A percentile compares a stretch with the other conserved stretches of the same genome.
phyloP scores from a whole-genome alignment of 164 flowering plant species.

The Stephania yunnanensis region DNA sequence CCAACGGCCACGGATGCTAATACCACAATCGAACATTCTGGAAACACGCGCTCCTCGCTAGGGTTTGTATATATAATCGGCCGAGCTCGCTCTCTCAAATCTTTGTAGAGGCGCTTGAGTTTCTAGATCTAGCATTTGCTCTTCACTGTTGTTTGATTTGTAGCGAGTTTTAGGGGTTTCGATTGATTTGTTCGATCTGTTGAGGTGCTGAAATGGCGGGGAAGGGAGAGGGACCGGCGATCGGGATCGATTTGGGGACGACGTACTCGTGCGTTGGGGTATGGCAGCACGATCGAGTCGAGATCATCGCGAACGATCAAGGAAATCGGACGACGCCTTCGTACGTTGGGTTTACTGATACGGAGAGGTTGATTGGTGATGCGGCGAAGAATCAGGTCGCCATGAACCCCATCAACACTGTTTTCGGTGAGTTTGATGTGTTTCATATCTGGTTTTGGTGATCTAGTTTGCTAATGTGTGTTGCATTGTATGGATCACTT shows the following conservation, averaged over 20 bases:
- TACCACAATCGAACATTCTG: background rate
- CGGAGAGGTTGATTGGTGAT: slow-evolving; percentile 43
- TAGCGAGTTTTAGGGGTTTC: background rate
- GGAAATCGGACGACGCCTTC: slow-evolving; percentile 55
- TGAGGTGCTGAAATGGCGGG: slow-evolving; percentile 27
- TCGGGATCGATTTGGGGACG: slow-evolving; percentile 52
- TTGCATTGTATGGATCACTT: too few species aligned
- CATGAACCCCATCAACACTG: slow-evolving; percentile 53
- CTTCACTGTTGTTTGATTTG: too few species aligned
- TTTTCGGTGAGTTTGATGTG: slow-evolving; percentile 33
- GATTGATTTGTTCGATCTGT: slow-evolving; percentile 3
- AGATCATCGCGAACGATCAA: slow-evolving; percentile 47
- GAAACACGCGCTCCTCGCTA: background rate
- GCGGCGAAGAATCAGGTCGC: slow-evolving; percentile 58
- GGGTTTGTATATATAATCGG: background rate
- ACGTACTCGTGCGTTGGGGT: slow-evolving; percentile 48
- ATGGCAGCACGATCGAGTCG: slow-evolving; percentile 45
- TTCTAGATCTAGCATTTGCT: too few species aligned
- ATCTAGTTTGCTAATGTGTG: background rate
- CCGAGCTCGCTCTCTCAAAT: background rate
- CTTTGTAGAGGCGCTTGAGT: background rate
- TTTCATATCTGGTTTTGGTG: too few species aligned
- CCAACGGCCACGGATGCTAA: background rate
- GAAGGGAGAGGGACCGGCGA: slow-evolving; percentile 47
- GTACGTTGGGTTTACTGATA: slow-evolving; percentile 45